A percentile compares a stretch with the other conserved stretches of the same genome.
phyloP scores from a whole-genome alignment of 1,139 yeast genomes.

The Blastobotrys serpentis region DNA sequence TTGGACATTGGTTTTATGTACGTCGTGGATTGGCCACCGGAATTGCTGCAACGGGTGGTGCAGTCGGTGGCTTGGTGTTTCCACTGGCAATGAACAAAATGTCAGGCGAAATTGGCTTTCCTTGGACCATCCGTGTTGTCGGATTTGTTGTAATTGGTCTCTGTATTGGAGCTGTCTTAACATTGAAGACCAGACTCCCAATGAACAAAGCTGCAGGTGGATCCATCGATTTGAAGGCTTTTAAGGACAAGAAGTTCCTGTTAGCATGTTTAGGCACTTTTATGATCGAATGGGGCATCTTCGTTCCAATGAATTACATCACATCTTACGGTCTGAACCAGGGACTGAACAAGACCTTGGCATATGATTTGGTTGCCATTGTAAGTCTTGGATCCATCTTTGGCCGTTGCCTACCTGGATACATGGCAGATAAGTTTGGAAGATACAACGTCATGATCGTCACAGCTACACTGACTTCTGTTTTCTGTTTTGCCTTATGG shows the following conservation, averaged over 20 bases:
- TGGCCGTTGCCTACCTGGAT: constrained; percentile 50
- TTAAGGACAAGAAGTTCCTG: constrained; percentile 45
- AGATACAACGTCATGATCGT: constrained; percentile 53
- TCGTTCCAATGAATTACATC: constrained; percentile 52
- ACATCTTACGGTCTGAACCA: constrained; percentile 50
- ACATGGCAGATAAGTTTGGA: constrained; percentile 50
- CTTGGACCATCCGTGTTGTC: constrained; percentile 60
- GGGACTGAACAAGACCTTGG: constrained; percentile 43
- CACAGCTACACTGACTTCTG: constrained; percentile 42
- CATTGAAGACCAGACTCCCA: constrained; percentile 47
- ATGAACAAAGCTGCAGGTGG: constrained; percentile 28
- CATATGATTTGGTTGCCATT: constrained; percentile 47
- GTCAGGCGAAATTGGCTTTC: constrained; percentile 51
- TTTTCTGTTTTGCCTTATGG: constrained; percentile 46
- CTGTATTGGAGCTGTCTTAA: constrained; percentile 41
- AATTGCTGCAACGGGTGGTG: constrained; percentile 60
- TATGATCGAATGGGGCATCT: constrained; percentile 49
- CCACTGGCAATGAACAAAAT: constrained; percentile 54
- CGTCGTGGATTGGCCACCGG: constrained; percentile 58
- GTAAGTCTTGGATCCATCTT: constrained; percentile 50
- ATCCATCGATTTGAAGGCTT: constrained; percentile 43
- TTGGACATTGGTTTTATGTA: constrained; percentile 61
- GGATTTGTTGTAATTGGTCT: constrained; percentile 49
- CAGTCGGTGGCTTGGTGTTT: constrained; percentile 60
- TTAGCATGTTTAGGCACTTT: constrained; percentile 46